Percentiles rank a stretch among this genome's conserved stretches.
These are phyloP conservation scores for Lepiota venenata DNA, from an alignment of 768 basidiomycete species.

Conservation along the genomic window DNA sequence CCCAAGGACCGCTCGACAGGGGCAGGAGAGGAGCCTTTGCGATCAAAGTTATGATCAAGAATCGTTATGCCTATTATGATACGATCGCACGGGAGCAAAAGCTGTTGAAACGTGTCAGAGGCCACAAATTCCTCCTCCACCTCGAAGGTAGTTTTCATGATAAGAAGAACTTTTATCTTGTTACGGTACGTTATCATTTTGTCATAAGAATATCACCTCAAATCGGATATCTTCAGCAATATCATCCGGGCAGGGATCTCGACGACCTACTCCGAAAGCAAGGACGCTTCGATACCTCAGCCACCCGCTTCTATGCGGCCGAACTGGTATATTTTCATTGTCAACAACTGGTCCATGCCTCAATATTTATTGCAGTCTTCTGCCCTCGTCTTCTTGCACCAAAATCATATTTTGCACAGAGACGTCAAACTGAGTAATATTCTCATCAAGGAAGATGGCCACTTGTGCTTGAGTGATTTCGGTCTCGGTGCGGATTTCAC, in stretches of 20 bases:
- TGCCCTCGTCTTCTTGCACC: conserved; percentile 15
- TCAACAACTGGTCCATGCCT: not conserved
- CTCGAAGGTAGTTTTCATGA: conserved; percentile 19
- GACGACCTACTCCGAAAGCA: conserved; percentile 7
- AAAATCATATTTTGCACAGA: conserved; percentile 15
- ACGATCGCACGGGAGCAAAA: conserved; percentile 17
- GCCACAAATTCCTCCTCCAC: conserved; percentile 13
- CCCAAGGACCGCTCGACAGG: conserved; percentile 2
- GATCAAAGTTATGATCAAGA: conserved; percentile 17
- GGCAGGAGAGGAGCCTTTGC: conserved; percentile 7
- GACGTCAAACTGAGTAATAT: conserved; percentile 19
- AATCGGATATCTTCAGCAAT: conserved; percentile 11
- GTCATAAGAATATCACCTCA: not conserved
- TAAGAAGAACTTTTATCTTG: conserved; percentile 16
- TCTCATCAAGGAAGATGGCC: conserved; percentile 17
- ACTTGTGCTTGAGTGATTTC: conserved; percentile 17
- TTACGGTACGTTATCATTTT: conserved; percentile 12
- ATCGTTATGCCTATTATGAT: conserved; percentile 6
- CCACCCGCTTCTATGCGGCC: conserved; percentile 14
- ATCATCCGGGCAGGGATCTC: conserved; percentile 15
- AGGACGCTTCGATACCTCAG: conserved; percentile 6
- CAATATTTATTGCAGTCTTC: conserved; percentile 9
- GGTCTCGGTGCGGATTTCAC: conserved; percentile 17
- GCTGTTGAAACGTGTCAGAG: conserved; percentile 14
- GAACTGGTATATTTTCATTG: conserved; percentile 11